A percentile compares a stretch with the other conserved stretches of the same genome.
phyloP scores from a whole-genome alignment of 202 grass and related monocot species.

The Cymbopogon flexuosus region DNA sequence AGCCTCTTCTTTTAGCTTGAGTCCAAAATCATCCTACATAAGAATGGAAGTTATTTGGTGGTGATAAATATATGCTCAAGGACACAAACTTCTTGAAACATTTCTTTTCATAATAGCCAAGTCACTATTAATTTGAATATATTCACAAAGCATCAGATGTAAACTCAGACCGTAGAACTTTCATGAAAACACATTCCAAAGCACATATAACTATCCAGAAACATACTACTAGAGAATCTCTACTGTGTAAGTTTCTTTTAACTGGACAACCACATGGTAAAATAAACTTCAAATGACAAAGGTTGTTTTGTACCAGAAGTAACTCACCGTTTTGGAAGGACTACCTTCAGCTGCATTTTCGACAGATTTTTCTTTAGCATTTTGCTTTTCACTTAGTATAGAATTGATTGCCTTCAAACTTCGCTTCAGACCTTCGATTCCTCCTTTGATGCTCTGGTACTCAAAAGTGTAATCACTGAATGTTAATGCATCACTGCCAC shows the following conservation, averaged over 20 bases:
- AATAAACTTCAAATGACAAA: neutral
- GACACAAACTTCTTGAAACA: too few species aligned
- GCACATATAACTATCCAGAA: neutral
- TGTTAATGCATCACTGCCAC: constrained; percentile 28
- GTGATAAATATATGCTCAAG: too few species aligned
- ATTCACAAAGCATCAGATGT: neutral
- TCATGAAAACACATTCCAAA: neutral
- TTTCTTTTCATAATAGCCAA: neutral
- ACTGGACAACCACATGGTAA: neutral
- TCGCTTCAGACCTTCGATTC: constrained; percentile 48
- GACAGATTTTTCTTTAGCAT: constrained; percentile 30
- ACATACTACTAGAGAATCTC: neutral
- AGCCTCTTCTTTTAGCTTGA: constrained; percentile 65
- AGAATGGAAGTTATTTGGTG: too few species aligned
- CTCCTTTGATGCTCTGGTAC: constrained; percentile 57
- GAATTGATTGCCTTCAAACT: constrained; percentile 25
- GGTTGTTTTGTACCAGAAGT: constrained; percentile 16
- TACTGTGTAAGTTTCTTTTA: neutral
- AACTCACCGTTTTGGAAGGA: constrained; percentile 20
- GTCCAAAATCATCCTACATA: constrained; percentile 47
- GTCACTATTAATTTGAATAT: neutral
- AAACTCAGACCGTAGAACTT: neutral
- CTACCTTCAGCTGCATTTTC: constrained; percentile 5
- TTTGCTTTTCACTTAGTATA: constrained; percentile 47
- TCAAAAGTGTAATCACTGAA: constrained; percentile 50